A percentile compares a stretch with the other conserved stretches of the same genome.
These are phyloP conservation scores for Fraxinus paxiana DNA, from an alignment of 305 asterid species.

Conservation along the genomic window DNA sequence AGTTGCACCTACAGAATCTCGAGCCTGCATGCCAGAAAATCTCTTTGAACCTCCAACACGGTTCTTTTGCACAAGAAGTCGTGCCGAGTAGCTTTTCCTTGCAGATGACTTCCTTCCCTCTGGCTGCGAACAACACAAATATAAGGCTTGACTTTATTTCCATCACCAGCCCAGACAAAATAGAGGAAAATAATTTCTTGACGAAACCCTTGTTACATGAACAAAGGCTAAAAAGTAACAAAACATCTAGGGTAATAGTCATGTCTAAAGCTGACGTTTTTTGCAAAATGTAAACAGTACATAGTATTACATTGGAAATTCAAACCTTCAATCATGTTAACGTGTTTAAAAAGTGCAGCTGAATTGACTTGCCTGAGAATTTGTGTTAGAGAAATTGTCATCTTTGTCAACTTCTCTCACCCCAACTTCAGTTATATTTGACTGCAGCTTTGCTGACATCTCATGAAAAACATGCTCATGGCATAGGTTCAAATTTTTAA, in stretches of 20 bases:
- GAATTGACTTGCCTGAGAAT: conserved; percentile 21
- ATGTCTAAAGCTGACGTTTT: neutral
- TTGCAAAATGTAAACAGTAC: neutral
- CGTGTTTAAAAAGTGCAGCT: conserved; percentile 17
- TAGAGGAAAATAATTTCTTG: neutral
- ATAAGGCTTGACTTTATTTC: neutral
- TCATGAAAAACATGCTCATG: neutral
- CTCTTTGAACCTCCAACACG: conserved; percentile 35
- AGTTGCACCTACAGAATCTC: conserved; percentile 20
- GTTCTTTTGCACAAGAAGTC: conserved; percentile 30
- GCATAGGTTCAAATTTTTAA: conserved; percentile 20
- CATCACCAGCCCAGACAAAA: neutral
- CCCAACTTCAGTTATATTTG: neutral
- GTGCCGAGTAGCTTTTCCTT: conserved; percentile 32
- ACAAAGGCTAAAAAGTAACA: neutral
- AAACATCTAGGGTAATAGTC: neutral
- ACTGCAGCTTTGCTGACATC: conserved; percentile 9
- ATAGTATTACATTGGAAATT: neutral
- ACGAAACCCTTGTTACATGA: neutral
- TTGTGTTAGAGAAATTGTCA: conserved; percentile 15
- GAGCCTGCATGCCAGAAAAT: conserved; percentile 22
- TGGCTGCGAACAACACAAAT: conserved; percentile 24
- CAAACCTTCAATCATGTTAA: conserved; percentile 29
- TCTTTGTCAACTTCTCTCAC: conserved; percentile 2
- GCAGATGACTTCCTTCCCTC: conserved; percentile 30